Evolutionary conservation across 2,329 filamentous ascomycete genomes (phyloP).

Genomic region (Exophiala phaeomuriformis): DNA sequence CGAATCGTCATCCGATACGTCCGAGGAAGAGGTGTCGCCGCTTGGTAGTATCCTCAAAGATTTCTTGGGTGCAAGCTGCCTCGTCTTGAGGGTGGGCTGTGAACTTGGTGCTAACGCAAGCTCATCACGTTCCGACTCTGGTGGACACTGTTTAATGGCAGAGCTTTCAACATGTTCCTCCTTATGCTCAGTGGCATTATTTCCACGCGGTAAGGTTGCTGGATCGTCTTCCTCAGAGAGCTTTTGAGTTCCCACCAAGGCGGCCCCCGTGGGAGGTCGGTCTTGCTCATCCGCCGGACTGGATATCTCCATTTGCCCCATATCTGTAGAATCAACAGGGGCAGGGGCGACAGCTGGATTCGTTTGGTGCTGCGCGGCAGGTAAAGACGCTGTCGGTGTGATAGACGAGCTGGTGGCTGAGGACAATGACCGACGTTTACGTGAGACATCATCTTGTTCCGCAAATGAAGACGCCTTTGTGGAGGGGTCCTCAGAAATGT

Average conservation of each 20-base stretch:
- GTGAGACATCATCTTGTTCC: slow-evolving; percentile 22
- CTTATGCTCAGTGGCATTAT: not conserved
- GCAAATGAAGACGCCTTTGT: slow-evolving; percentile 33
- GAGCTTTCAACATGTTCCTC: not conserved
- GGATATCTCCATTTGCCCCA: not conserved
- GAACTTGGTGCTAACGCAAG: not conserved
- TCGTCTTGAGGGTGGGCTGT: not conserved
- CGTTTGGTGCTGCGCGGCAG: slow-evolving; percentile 10
- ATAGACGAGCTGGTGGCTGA: slow-evolving; percentile 25
- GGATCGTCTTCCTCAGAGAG: not conserved
- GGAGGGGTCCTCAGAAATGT: slow-evolving; percentile 29
- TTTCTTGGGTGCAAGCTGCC: slow-evolving; percentile 6
- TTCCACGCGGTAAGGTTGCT: not conserved
- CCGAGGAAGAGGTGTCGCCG: slow-evolving; percentile 36
- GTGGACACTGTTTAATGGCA: not conserved
- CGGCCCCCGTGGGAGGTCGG: not conserved
- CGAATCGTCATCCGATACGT: slow-evolving; percentile 64
- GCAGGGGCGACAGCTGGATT: not conserved
- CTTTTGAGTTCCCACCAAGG: not conserved
- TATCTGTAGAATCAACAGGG: not conserved
- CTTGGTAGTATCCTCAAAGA: slow-evolving; percentile 15
- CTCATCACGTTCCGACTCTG: not conserved
- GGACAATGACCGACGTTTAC: slow-evolving; percentile 22
- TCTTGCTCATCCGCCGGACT: not conserved
- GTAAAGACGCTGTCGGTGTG: slow-evolving; percentile 16